phyloP scores from a whole-genome alignment of 2,329 filamentous ascomycete species.

The Keithomyces neogunnii region DNA sequence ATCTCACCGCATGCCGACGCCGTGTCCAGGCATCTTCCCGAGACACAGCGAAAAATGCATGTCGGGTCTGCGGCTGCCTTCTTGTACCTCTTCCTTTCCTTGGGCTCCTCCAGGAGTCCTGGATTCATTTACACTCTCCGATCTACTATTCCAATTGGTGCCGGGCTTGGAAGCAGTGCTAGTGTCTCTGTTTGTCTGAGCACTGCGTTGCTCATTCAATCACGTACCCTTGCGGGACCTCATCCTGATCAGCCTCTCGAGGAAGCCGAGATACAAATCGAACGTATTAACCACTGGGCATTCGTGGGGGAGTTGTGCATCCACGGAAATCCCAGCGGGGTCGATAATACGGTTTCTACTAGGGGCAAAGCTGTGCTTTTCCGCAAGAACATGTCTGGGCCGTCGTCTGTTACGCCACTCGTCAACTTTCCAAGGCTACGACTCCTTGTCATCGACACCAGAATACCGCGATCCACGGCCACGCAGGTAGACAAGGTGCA shows the following conservation, averaged over 20 bases:
- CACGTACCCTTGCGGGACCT: constrained; percentile 4
- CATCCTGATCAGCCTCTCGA: constrained; percentile 6
- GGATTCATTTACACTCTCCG: not conserved
- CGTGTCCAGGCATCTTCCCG: not conserved
- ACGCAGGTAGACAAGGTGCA: not conserved
- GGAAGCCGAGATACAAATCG: not conserved
- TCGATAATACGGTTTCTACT: not conserved
- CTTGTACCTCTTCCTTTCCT: not conserved
- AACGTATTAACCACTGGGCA: not conserved
- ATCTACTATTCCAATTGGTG: constrained; percentile 11
- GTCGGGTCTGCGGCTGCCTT: not conserved
- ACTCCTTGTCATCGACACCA: not conserved
- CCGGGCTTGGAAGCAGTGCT: constrained; percentile 11
- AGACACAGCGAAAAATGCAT: not conserved
- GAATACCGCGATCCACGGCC: not conserved
- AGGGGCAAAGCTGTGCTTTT: not conserved
- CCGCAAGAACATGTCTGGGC: not conserved
- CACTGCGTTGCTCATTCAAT: constrained; percentile 10
- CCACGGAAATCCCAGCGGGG: not conserved
- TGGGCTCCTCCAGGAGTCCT: not conserved
- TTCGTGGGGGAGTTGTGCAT: not conserved
- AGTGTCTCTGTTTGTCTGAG: constrained; percentile 11
- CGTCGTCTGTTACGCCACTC: not conserved
- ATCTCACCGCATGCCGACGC: not conserved
- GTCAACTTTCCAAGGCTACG: not conserved